Evolutionary conservation across 306 rosid species (phyloP), one percentile per base, ranked within the genome.

Genomic region (Corylus heterophylla): DNA sequence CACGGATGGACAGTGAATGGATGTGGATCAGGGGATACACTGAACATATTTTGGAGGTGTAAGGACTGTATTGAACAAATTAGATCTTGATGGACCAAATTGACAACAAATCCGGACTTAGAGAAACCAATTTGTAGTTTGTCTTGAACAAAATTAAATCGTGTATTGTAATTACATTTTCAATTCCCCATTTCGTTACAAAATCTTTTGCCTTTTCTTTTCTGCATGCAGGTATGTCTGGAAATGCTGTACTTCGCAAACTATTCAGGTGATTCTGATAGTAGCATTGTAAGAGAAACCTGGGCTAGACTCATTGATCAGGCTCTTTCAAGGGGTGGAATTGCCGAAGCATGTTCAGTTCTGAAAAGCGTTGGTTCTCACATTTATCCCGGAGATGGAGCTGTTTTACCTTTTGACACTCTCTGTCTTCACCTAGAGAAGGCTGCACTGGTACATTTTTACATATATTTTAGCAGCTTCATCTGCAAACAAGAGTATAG

Each of bases 401-500:
- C 90, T 81, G 88, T 88, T 79, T 77, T 95, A 76, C 97, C 98
- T 50, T 84, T 95, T 42, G 96, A 91, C 78, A 83, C 92, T 50
- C 85, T 93, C 47, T 95, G 98, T 85, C 97, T 93, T 80, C 98
- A 93, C 82, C 98, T 95, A 29, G 99, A 95, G 90, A 95, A 90
- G 86, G 97, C 98, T 83, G 96, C 90, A 87, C 73, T 90, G 96
- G 99, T 95, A 91, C 27, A 13, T 83, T 10, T 86, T 77, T 64
- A 42, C 64, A 11, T 74, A 1, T 55, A 61, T 37, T 62, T 48
- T 75, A 58, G 75, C 63, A 71, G 52, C 42, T 69, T 35, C 37
- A 69, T n/a, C 70, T 54, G 63, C 69, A 37, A 76, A 72, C 79
- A 10, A 50, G 14, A 74, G 76, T 75, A 10, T 54, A 35, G 49